A percentile compares a stretch with the other conserved stretches of the same genome.
Evolutionary conservation across 495 filamentous ascomycete species (phyloP).

Genomic region (Penicillium ochrochloron): DNA sequence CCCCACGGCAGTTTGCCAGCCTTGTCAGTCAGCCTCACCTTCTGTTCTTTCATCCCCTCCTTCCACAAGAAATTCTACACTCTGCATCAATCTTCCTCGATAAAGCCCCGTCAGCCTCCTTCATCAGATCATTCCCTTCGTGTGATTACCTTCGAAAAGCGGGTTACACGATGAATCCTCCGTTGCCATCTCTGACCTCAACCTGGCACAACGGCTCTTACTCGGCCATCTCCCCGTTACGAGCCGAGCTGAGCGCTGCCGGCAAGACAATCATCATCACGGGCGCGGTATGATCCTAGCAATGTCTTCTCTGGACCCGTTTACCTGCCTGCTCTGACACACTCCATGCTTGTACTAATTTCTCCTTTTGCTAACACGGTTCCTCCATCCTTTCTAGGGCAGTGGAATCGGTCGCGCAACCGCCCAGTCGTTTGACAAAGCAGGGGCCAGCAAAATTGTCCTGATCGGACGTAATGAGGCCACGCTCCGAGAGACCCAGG

Average conservation of each 20-base stretch:
- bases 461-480: conserved; percentile 39
- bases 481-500: conserved; percentile 30
- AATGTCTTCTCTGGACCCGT: background rate
- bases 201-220: conserved; percentile 49
- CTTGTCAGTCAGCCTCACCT: background rate
- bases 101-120: background rate
- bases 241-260: conserved; percentile 42
- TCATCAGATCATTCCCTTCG: background rate
- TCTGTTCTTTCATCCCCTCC: background rate
- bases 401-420: conserved; percentile 45
- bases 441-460: conserved; percentile 40
- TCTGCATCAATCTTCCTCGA: background rate
- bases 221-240: conserved; percentile 43
- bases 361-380: background rate
- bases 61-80: background rate
- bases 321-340: background rate
- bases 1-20: background rate
- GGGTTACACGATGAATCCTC: conserved; percentile 24
- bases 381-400: conserved; percentile 23
- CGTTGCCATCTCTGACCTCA: conserved; percentile 32
- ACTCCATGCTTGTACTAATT: background rate
- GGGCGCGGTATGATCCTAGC: conserved; percentile 37
- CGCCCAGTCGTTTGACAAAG: conserved; percentile 42
- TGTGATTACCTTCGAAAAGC: background rate
- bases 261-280: conserved; percentile 54